Conservation (phyloP, 768 basidiomycete species). For the Dentipellis fragilis region DNA sequence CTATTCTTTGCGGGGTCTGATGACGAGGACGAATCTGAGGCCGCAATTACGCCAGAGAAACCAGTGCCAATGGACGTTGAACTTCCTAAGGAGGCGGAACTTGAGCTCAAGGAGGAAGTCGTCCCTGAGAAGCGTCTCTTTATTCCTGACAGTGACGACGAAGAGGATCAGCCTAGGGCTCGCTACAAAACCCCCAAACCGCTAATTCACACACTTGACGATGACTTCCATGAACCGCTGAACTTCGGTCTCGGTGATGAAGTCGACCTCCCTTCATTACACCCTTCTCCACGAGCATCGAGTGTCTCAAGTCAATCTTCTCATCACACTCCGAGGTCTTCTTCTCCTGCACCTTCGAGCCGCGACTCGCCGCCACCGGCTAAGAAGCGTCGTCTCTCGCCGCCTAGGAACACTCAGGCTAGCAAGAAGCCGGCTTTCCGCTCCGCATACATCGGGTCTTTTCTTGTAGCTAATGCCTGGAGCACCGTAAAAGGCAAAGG, state of each 20-base stretch:
- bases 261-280: not conserved
- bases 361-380: conserved; percentile 24
- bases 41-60: not conserved
- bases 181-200: not conserved
- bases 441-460: conserved; percentile 50
- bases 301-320: conserved; percentile 18
- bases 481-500: conserved; percentile 67
- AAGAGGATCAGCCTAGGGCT: conserved; percentile 16
- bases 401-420: conserved; percentile 3
- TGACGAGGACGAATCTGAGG: conserved; percentile 30
- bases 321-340: conserved; percentile 16
- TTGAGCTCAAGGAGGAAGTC: conserved; percentile 2
- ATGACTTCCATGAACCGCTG: not conserved
- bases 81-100: conserved; percentile 1
- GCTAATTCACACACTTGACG: not conserved
- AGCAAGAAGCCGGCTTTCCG: conserved; percentile 15
- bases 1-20: conserved; percentile 54
- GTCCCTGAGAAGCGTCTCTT: conserved; percentile 24
- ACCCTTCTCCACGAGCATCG: not conserved
- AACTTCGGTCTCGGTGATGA: conserved; percentile 11
- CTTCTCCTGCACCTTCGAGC: conserved; percentile 14
- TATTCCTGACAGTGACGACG: conserved; percentile 35
- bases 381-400: conserved; percentile 40
- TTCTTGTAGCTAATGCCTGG: conserved; percentile 67
- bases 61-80: not conserved